Conservation (phyloP, 805 yeast species). For the Candida hispaniensis region DNA sequence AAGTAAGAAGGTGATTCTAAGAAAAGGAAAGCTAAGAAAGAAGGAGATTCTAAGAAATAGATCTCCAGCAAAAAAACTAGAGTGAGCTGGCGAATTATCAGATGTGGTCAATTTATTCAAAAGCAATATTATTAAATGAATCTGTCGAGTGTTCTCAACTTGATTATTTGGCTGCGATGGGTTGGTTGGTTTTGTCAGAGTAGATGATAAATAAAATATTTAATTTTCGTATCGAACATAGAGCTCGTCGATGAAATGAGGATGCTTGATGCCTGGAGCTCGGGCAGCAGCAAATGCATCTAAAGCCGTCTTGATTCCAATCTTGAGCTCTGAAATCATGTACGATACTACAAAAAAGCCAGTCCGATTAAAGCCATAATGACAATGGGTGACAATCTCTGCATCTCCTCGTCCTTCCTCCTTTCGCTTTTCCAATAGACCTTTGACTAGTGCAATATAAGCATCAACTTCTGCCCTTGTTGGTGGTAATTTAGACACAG, state of each 20-base stretch:
- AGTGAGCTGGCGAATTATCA: too few relatives aligned
- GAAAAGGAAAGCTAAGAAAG: too few relatives aligned
- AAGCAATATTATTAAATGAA: too few relatives aligned
- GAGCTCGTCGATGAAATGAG: slow-evolving; percentile 63
- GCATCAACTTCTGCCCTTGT: slow-evolving; percentile 46
- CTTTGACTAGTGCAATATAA: slow-evolving; percentile 45
- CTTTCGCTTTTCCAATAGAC: slow-evolving; percentile 29
- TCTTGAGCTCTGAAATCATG: slow-evolving; percentile 47
- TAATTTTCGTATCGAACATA: slow-evolving; percentile 43
- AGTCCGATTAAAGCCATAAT: slow-evolving; percentile 71
- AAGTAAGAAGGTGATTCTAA: too few relatives aligned
- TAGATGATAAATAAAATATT: neutral
- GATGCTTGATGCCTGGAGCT: slow-evolving; percentile 66
- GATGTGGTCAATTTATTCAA: too few relatives aligned
- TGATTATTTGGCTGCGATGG: too few relatives aligned
- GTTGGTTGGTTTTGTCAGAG: too few relatives aligned
- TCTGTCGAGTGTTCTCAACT: too few relatives aligned
- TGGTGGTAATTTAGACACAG: slow-evolving; percentile 70
- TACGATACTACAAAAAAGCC: slow-evolving; percentile 65
- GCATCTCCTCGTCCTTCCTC: slow-evolving; percentile 25
- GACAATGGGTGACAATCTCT: slow-evolving; percentile 61
- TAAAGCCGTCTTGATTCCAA: slow-evolving; percentile 54
- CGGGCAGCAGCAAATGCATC: slow-evolving; percentile 47
- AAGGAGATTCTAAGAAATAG: too few relatives aligned
- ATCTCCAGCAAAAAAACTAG: too few relatives aligned